phyloP scores from a whole-genome alignment of 345 rosid species.

The Hibiscus tridactylites region DNA sequence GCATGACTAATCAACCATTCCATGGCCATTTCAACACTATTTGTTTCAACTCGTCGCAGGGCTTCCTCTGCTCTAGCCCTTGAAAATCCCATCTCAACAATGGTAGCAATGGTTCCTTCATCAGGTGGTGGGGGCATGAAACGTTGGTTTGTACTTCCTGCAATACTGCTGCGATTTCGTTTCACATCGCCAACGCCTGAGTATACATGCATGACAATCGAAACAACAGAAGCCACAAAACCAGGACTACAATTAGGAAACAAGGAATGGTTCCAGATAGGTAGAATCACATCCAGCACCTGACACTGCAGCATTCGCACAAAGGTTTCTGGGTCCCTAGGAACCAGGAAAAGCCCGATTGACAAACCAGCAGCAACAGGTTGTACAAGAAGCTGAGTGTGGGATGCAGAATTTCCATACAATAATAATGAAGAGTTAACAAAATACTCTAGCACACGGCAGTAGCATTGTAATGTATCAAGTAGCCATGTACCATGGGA shows the following conservation, averaged over 20 bases:
- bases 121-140: slow-evolving; percentile 82
- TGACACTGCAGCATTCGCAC: slow-evolving; percentile 82
- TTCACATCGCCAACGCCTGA: slow-evolving; percentile 87
- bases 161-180: slow-evolving; percentile 54
- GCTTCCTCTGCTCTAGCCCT: slow-evolving; percentile 97
- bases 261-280: slow-evolving; percentile 79
- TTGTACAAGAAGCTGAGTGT: slow-evolving; percentile 84
- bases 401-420: slow-evolving; percentile 65
- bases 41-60: slow-evolving; percentile 80
- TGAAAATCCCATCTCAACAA: slow-evolving; percentile 96
- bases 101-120: slow-evolving; percentile 74
- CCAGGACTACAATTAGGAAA: slow-evolving; percentile 74
- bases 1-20: slow-evolving; percentile 86
- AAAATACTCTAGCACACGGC: slow-evolving; percentile 76
- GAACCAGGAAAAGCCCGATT: slow-evolving; percentile 81
- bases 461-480: slow-evolving; percentile 74
- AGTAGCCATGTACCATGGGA: slow-evolving; percentile 66
- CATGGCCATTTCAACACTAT: slow-evolving; percentile 97
- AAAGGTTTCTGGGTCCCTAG: slow-evolving; percentile 85
- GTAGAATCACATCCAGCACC: slow-evolving; percentile 81
- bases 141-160: slow-evolving; percentile 65
- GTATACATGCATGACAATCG: slow-evolving; percentile 68
- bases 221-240: slow-evolving; percentile 64
- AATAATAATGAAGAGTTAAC: slow-evolving; percentile 67
- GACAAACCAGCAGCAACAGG: slow-evolving; percentile 83